phyloP scores from a whole-genome alignment of 208 protist genomes.

The Eutreptiella sp. region DNA sequence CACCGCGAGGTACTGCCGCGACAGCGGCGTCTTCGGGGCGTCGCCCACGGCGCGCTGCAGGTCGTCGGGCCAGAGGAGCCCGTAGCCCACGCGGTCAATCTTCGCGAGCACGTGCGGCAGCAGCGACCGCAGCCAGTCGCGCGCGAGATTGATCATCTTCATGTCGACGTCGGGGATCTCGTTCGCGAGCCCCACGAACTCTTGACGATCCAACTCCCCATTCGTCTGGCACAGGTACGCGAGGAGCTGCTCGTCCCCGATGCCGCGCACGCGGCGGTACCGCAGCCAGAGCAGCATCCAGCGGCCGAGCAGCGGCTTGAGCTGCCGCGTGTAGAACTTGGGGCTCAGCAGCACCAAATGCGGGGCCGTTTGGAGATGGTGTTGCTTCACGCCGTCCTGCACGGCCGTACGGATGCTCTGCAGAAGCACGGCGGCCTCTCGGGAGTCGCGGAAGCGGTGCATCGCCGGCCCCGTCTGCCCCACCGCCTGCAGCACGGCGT shows the following conservation, averaged over 20 bases:
- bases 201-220: too few species aligned
- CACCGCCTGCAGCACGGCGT: constrained; percentile 6
- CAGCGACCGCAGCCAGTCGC: constrained; percentile 23
- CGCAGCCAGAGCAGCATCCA: constrained; percentile 37
- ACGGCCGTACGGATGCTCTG: constrained; percentile 1
- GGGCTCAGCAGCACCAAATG: constrained; percentile 38
- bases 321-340: constrained; percentile 26
- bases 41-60: constrained; percentile 18
- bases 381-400: not conserved
- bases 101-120: constrained; percentile 23
- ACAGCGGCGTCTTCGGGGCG: constrained; percentile 11
- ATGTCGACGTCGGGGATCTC: constrained; percentile 26
- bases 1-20: constrained; percentile 9
- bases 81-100: constrained; percentile 28
- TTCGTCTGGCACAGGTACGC: too few species aligned
- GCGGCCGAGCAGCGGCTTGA: constrained; percentile 28
- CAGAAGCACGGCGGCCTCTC: not conserved
- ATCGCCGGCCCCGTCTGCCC: too few species aligned
- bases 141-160: constrained; percentile 26
- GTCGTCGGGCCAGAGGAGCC: constrained; percentile 10
- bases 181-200: too few species aligned
- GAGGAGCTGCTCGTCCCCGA: too few species aligned
- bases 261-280: constrained; percentile 1
- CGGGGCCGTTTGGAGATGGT: constrained; percentile 32
- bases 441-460: too few species aligned